Evolutionary conservation across 257 asterid genomes (phyloP).

Genomic region (Solanum virginianum): DNA sequence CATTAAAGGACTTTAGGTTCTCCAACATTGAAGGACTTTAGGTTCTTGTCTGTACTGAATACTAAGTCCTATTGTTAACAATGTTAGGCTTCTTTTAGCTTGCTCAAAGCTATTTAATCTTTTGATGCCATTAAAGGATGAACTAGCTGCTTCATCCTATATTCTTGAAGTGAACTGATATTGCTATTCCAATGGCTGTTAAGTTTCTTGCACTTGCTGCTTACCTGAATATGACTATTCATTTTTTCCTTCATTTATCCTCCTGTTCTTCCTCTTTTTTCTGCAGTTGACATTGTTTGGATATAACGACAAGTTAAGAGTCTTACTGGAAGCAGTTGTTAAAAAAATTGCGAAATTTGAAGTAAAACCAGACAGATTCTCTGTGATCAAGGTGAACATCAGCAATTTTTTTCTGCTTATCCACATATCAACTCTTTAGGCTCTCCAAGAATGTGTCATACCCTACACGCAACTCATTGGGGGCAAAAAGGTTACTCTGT

Average conservation of each 20-base stretch:
- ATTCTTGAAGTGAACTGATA: neutral
- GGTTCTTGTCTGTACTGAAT: neutral
- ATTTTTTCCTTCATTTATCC: neutral
- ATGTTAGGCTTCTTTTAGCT: neutral
- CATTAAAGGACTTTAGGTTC: neutral
- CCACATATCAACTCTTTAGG: neutral
- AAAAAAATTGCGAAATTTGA: constrained; percentile 60
- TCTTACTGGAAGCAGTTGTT: constrained; percentile 71
- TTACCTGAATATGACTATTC: neutral
- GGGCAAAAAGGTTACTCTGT: neutral
- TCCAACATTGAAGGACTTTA: neutral
- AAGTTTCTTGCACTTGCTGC: neutral
- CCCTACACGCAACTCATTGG: neutral
- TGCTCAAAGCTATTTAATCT: neutral
- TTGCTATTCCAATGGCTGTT: neutral
- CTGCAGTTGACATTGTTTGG: constrained; percentile 75
- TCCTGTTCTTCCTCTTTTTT: constrained; percentile 4
- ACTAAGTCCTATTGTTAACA: neutral
- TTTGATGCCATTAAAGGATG: neutral
- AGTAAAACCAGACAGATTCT: constrained; percentile 87
- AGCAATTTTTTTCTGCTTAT: constrained; percentile 4
- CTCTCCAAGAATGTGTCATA: neutral
- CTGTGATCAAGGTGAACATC: constrained; percentile 72
- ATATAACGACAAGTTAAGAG: constrained; percentile 72
- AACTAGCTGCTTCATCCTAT: neutral